Conservation (phyloP, 1,284 basidiomycete species). For the Lentinula novae-zelandiae region DNA sequence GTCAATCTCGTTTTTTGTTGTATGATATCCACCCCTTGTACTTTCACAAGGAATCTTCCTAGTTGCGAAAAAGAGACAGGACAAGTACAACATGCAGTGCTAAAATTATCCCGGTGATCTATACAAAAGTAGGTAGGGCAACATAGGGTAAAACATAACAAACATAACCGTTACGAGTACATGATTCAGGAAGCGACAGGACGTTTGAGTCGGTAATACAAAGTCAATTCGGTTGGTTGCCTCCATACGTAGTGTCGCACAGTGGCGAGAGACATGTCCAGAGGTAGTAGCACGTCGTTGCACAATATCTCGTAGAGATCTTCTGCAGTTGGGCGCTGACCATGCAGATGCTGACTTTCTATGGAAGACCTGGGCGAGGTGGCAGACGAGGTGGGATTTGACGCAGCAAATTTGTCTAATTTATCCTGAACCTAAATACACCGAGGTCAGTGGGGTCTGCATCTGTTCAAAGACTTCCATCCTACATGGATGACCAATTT, state of each 20-base stretch:
- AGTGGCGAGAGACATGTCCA: conserved; percentile 85
- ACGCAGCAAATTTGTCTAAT: conserved; percentile 54
- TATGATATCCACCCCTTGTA: conserved; percentile 8
- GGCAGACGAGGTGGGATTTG: conserved; percentile 23
- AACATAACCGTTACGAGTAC: background rate
- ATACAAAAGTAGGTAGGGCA: background rate
- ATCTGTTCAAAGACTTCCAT: background rate
- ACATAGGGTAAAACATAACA: background rate
- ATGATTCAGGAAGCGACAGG: background rate
- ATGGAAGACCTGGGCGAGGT: conserved; percentile 45
- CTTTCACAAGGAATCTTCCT: background rate
- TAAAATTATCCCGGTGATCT: conserved; percentile 2
- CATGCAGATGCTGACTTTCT: conserved; percentile 27
- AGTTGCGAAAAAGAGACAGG: background rate
- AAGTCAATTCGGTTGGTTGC: conserved; percentile 73
- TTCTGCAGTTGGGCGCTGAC: conserved; percentile 44
- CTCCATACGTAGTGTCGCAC: conserved; percentile 87
- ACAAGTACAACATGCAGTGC: conserved; percentile 4
- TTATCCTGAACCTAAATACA: conserved; percentile 76
- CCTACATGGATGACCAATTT: conserved; percentile 84
- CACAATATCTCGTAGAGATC: conserved; percentile 87
- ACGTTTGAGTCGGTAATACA: conserved; percentile 63
- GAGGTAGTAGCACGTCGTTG: conserved; percentile 75
- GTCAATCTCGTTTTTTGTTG: conserved; percentile 6
- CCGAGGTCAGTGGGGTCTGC: background rate